Evolutionary conservation across 768 basidiomycete species (phyloP), one percentile per base, ranked within the genome.

Genomic region (Leccinum fibrillosum): DNA sequence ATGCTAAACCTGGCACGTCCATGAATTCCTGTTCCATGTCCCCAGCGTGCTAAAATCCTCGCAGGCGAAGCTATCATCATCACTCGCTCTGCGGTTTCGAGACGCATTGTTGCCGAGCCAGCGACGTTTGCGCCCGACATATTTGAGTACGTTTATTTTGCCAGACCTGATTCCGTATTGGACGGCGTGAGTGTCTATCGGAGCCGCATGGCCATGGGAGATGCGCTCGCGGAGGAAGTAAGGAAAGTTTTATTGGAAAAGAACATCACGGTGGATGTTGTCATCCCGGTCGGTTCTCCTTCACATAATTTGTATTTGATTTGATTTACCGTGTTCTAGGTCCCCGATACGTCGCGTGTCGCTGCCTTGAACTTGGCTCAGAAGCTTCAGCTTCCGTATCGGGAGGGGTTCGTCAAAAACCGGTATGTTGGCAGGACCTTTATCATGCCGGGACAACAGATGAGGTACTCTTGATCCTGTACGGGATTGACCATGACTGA

Each of bases 161-260:
- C 97, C 7, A 87, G 97, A 55, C 97, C 96, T 0, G 97, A 99
- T 76, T 97, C 94, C 6, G 97, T 98, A 52, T 80, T 99, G 52
- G 95, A 99, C 68, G 95, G 96, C 45, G 87, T 99, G 73, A 94
- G 92, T 68, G 97, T 98, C 48, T 98, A 98, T 74, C 85, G 97
- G 49, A 91, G 92, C 69, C 88, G 97, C 39, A 98, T 98, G 97
- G 94, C 97, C 1, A 99, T 99, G 97, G 97, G 97, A 55, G 95
- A 98, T 69, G 85, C 88, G 5, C 83, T 99, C 50, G 96, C 95
- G 1, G 89, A 85, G 45, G 90, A 95, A 73, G 94, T 97, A 25
- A 76, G 82, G 69, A 80, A 82, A 23, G 84, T 94, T 44, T 77
- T 99, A 49, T 71, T 77, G 49, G 82, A 85, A 60, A 82, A 82